Conservation (phyloP, 805 yeast genomes). For the Suhomyces faveliae region DNA sequence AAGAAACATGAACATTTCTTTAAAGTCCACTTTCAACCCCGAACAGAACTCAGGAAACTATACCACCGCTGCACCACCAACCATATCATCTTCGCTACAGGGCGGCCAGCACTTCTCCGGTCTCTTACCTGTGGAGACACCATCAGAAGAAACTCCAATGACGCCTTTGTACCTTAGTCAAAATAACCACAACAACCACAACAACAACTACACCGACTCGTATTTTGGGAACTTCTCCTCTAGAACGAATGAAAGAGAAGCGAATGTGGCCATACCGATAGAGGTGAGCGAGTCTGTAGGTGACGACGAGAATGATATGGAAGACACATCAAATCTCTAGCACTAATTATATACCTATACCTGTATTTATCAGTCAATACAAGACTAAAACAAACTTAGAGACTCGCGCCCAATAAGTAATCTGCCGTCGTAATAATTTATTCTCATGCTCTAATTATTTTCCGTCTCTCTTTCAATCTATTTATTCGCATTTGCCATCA, state of each 20-base stretch:
- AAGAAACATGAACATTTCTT: slow-evolving; percentile 11
- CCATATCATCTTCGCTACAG: slow-evolving; percentile 1
- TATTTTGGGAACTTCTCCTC: slow-evolving; percentile 12
- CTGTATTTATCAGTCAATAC: not conserved
- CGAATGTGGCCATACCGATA: slow-evolving; percentile 6
- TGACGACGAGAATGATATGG: slow-evolving; percentile 1
- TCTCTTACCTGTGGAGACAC: slow-evolving; percentile 42
- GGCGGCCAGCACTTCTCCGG: slow-evolving; percentile 22
- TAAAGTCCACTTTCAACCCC: not conserved
- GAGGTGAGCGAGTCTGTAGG: slow-evolving; percentile 10
- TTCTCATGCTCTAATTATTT: not conserved
- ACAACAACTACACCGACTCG: slow-evolving; percentile 8
- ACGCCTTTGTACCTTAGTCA: slow-evolving; percentile 32
- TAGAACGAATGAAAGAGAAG: not conserved
- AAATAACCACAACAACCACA: not conserved
- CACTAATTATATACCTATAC: not conserved
- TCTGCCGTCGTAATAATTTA: not conserved
- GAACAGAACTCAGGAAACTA: slow-evolving; percentile 3
- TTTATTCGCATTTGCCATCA: slow-evolving; percentile 1
- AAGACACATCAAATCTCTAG: not conserved
- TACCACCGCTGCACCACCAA: slow-evolving; percentile 6
- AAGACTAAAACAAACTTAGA: not conserved
- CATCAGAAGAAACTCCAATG: slow-evolving; percentile 43
- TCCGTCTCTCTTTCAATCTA: not conserved
- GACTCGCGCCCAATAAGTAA: too few relatives aligned